These are phyloP conservation scores for Calycina herbarum DNA, from an alignment of 2,329 filamentous ascomycete species.

Conservation along the genomic window DNA sequence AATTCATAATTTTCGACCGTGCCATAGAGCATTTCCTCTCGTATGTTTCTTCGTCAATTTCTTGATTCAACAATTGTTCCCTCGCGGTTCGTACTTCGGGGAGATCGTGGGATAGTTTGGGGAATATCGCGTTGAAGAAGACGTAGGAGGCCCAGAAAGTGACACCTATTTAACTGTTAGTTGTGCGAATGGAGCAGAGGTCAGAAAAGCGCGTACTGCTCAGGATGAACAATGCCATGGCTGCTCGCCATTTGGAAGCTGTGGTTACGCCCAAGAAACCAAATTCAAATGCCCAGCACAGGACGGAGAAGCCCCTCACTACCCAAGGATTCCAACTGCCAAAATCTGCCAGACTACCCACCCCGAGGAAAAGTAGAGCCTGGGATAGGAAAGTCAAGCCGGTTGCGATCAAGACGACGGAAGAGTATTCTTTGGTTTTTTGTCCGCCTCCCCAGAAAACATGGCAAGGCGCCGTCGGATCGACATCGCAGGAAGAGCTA, in stretches of 20 bases:
- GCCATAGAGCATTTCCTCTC: slow-evolving; percentile 34
- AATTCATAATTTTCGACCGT: slow-evolving; percentile 36
- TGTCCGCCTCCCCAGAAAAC: slow-evolving; percentile 35
- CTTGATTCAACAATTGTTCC: slow-evolving; percentile 27
- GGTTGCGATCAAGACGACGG: slow-evolving; percentile 34
- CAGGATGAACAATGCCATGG: slow-evolving; percentile 37
- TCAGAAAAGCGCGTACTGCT: slow-evolving; percentile 29
- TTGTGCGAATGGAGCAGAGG: background rate
- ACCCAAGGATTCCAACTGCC: slow-evolving; percentile 38
- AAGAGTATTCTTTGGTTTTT: slow-evolving; percentile 32
- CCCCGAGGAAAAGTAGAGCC: slow-evolving; percentile 31
- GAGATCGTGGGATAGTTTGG: slow-evolving; percentile 35
- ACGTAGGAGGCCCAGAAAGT: slow-evolving; percentile 38
- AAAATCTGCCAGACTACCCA: slow-evolving; percentile 36
- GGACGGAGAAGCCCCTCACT: slow-evolving; percentile 33
- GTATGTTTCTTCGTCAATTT: slow-evolving; percentile 31
- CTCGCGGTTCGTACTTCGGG: slow-evolving; percentile 32
- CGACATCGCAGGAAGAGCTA: slow-evolving; percentile 31
- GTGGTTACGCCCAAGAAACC: slow-evolving; percentile 34
- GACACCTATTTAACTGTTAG: slow-evolving; percentile 25
- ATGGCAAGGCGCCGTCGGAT: slow-evolving; percentile 32
- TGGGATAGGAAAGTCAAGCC: slow-evolving; percentile 35
- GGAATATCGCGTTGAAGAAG: slow-evolving; percentile 38
- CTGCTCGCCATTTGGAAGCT: slow-evolving; percentile 32
- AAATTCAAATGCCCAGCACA: slow-evolving; percentile 36